Conservation (phyloP, 1,284 basidiomycete species). For the Boletus smithii region DNA sequence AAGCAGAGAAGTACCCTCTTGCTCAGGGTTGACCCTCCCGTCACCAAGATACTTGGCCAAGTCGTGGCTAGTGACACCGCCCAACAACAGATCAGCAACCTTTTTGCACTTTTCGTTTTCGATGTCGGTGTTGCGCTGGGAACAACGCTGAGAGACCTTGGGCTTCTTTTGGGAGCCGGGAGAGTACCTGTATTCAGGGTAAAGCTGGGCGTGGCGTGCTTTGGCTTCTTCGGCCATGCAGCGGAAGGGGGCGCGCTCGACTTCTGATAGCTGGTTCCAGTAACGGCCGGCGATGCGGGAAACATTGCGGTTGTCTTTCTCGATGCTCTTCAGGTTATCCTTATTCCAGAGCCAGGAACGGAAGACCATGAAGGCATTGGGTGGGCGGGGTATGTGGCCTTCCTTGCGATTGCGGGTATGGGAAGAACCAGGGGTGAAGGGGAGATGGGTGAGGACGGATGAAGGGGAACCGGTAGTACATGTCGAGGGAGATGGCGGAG, state of each 20-base stretch:
- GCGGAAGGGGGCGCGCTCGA: slow-evolving; percentile 41
- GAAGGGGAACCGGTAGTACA: slow-evolving; percentile 20
- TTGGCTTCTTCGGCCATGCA: slow-evolving; percentile 46
- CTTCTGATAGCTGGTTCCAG: slow-evolving; percentile 40
- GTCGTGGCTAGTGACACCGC: slow-evolving; percentile 39
- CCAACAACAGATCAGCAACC: slow-evolving; percentile 42
- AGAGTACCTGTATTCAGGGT: slow-evolving; percentile 57
- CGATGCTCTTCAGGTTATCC: slow-evolving; percentile 41
- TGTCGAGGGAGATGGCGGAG: slow-evolving; percentile 19
- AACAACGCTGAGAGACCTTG: slow-evolving; percentile 26
- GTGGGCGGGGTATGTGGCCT: slow-evolving; percentile 65
- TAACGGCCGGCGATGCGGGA: slow-evolving; percentile 46
- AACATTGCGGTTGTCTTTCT: slow-evolving; percentile 50
- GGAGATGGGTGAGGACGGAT: slow-evolving; percentile 28
- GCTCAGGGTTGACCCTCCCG: neutral
- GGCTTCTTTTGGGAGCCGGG: slow-evolving; percentile 36
- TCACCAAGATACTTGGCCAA: slow-evolving; percentile 25
- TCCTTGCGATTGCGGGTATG: slow-evolving; percentile 42
- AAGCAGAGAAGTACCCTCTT: too few relatives aligned
- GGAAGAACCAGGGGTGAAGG: slow-evolving; percentile 33
- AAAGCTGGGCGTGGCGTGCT: slow-evolving; percentile 44
- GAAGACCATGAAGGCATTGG: slow-evolving; percentile 84
- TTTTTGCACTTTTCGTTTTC: slow-evolving; percentile 41
- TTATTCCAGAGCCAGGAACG: slow-evolving; percentile 64
- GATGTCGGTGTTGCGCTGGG: slow-evolving; percentile 28